phyloP scores from a whole-genome alignment of 441 rosid species.

The Melastoma candidum region DNA sequence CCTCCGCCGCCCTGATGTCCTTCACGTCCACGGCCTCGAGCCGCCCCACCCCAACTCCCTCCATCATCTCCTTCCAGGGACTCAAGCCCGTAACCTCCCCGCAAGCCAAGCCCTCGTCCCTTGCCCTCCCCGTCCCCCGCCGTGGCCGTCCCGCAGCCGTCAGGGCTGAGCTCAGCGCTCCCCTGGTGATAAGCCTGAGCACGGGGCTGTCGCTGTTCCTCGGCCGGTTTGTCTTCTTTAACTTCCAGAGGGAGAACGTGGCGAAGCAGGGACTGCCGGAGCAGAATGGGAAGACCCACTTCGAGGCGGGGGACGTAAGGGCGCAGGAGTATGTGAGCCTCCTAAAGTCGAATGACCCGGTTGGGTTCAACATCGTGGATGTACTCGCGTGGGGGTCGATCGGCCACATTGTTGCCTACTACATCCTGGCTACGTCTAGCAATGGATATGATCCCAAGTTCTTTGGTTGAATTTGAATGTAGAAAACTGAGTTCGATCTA shows the following conservation, averaged over 20 bases:
- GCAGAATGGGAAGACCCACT: conserved; percentile 89
- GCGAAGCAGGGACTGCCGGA: conserved; percentile 84
- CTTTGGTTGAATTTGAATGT: conserved; percentile 21
- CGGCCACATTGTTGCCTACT: conserved; percentile 93
- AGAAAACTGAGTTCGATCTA: no score
- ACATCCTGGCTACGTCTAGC: conserved; percentile 90
- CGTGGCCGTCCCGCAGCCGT: conserved; percentile 12
- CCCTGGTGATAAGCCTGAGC: conserved; percentile 81
- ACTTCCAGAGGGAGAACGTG: conserved; percentile 95
- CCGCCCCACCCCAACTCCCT: conserved; percentile 14
- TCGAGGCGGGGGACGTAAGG: conserved; percentile 85
- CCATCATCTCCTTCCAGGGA: conserved; percentile 57
- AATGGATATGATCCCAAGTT: conserved; percentile 85
- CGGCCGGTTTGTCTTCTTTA: conserved; percentile 94
- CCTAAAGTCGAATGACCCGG: conserved; percentile 87
- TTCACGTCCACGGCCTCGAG: conserved; percentile 24
- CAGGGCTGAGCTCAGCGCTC: conserved; percentile 64
- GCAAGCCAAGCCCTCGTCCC: conserved; percentile 11
- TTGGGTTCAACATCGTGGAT: conserved; percentile 91
- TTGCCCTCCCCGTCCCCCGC: conserved; percentile 13
- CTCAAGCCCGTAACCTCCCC: conserved; percentile 34
- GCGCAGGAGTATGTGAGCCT: conserved; percentile 91
- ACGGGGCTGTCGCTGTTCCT: conserved; percentile 88
- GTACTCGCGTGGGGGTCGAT: conserved; percentile 98
- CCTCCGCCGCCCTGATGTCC: conserved; percentile 30